Conservation (phyloP, 1,139 yeast species). For the Nadsonia commutata region DNA sequence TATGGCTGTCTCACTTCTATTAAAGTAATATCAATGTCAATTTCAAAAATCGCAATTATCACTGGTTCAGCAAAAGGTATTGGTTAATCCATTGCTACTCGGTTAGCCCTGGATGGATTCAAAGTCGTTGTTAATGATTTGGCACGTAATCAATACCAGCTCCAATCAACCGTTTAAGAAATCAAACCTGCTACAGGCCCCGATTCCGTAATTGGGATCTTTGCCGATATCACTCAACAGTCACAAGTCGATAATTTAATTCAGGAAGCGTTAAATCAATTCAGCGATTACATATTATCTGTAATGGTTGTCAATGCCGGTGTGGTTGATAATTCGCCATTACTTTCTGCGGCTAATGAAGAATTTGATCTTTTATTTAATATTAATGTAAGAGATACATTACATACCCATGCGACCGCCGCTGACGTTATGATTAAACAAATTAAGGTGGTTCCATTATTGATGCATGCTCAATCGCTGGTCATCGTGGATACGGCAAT, state of each 20-base stretch:
- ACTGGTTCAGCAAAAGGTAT: not conserved
- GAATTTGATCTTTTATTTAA: conserved; percentile 12
- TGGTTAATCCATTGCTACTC: not conserved
- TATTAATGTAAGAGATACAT: conserved; percentile 21
- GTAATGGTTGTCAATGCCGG: conserved; percentile 24
- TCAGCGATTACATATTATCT: conserved; percentile 18
- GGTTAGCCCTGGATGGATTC: not conserved
- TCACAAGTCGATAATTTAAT: conserved; percentile 17
- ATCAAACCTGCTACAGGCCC: not conserved
- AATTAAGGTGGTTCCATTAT: conserved; percentile 20
- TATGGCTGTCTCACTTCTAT: too few species aligned
- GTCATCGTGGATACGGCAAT: conserved; percentile 13
- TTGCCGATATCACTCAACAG: conserved; percentile 16
- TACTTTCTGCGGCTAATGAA: conserved; percentile 16
- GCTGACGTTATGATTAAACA: conserved; percentile 17
- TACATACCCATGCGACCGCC: conserved; percentile 24
- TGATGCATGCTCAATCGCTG: conserved; percentile 20
- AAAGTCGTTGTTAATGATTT: not conserved
- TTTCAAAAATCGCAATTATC: not conserved
- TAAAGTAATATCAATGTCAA: too few species aligned
- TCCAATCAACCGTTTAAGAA: not conserved
- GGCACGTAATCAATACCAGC: not conserved
- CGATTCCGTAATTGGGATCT: not conserved
- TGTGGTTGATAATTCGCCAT: conserved; percentile 15
- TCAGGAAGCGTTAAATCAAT: conserved; percentile 14